Evolutionary conservation across 352 stramenopile species (phyloP).

Genomic region (Pythium dissimile): DNA sequence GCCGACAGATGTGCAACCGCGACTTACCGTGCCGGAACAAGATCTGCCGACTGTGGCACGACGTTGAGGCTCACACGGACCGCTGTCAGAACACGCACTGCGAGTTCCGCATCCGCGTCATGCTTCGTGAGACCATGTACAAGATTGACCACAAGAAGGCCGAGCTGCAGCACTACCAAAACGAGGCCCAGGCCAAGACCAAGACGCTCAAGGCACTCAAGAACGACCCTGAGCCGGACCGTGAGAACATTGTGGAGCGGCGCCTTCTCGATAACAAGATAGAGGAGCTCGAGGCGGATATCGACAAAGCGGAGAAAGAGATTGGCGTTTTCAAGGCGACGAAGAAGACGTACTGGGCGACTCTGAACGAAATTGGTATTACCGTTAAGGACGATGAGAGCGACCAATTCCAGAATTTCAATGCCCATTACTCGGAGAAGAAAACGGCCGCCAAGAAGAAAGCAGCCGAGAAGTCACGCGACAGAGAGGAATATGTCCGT

Average conservation of each 20-base stretch:
- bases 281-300: constrained; percentile 57
- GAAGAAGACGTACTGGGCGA: constrained; percentile 57
- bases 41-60: constrained; percentile 67
- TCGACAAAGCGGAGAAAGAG: constrained; percentile 46
- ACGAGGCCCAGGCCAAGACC: constrained; percentile 38
- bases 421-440: constrained; percentile 47
- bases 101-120: constrained; percentile 68
- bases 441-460: constrained; percentile 15
- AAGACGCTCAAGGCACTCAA: constrained; percentile 30
- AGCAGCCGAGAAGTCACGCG: constrained; percentile 19
- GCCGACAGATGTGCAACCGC: constrained; percentile 60
- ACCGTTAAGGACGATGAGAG: constrained; percentile 45
- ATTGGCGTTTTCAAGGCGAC: constrained; percentile 34
- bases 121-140: constrained; percentile 73
- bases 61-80: constrained; percentile 66
- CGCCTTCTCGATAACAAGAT: constrained; percentile 53
- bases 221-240: constrained; percentile 30
- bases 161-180: constrained; percentile 31
- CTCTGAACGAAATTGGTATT: constrained; percentile 66
- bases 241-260: constrained; percentile 31
- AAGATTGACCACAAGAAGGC: constrained; percentile 66
- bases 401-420: constrained; percentile 51
- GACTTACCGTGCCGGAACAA: constrained; percentile 65
- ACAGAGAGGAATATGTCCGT: constrained; percentile 19
- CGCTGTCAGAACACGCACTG: constrained; percentile 61